These are phyloP conservation scores for Craterostigma plantagineum DNA, from an alignment of 257 asterid species.

Conservation along the genomic window DNA sequence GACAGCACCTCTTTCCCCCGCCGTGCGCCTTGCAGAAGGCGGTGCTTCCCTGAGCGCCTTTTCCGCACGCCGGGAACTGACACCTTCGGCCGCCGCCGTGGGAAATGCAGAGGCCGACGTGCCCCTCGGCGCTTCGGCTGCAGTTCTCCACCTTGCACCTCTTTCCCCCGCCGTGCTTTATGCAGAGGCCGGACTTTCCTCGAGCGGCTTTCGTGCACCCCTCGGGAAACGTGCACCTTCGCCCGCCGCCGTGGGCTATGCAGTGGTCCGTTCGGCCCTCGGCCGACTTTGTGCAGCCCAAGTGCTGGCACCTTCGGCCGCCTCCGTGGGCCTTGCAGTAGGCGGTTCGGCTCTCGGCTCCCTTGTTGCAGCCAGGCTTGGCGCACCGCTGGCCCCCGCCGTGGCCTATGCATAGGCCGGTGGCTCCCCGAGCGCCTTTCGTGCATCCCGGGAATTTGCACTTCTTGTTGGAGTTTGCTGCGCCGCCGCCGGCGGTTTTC, in stretches of 20 bases:
- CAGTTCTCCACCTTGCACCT: conserved; percentile 78
- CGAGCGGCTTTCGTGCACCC: conserved; percentile 87
- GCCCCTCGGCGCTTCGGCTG: conserved; percentile 86
- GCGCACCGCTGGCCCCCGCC: conserved; percentile 97
- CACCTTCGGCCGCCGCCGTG: conserved; percentile 97
- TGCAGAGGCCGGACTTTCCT: conserved; percentile 86
- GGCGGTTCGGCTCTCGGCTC: conserved; percentile 92
- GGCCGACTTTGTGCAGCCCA: conserved; percentile 88
- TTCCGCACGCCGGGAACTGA: conserved; percentile 30
- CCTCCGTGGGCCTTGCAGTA: conserved; percentile 95
- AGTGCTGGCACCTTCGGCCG: conserved; percentile 55
- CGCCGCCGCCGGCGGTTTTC: too few species aligned
- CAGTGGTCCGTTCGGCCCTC: conserved; percentile 86
- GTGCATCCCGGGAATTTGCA: conserved; percentile 57
- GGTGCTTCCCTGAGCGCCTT: conserved; percentile 94
- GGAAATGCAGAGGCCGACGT: conserved; percentile 72
- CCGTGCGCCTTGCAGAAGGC: conserved; percentile 85
- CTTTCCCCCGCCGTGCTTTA: conserved; percentile 91
- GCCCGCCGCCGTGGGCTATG: conserved; percentile 93
- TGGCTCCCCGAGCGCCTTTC: conserved; percentile 91
- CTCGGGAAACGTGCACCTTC: conserved; percentile 37
- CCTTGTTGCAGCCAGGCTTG: conserved; percentile 77
- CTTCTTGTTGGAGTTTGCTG: conserved; percentile 35
- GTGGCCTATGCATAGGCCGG: conserved; percentile 83
- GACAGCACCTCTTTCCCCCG: conserved; percentile 78